Conservation (phyloP, 1,284 basidiomycete species). For the Trametes pubescens region DNA sequence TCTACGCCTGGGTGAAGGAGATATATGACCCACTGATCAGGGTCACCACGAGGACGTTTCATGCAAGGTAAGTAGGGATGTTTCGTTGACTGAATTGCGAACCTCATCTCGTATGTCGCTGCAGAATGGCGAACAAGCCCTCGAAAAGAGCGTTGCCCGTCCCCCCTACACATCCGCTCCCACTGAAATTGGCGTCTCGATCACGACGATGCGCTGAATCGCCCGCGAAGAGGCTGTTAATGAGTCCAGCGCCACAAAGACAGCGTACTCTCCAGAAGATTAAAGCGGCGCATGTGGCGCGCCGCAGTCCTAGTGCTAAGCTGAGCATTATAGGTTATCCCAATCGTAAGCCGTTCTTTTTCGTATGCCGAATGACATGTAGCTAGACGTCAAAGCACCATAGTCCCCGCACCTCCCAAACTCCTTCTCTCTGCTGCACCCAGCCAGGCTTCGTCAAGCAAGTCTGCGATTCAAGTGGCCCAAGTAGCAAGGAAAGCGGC, state of each 20-base stretch:
- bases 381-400: background rate
- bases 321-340: slow-evolving; percentile 13
- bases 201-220: background rate
- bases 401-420: slow-evolving; percentile 18
- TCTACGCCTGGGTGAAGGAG: slow-evolving; percentile 39
- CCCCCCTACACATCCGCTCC: background rate
- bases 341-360: slow-evolving; percentile 19
- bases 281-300: slow-evolving; percentile 13
- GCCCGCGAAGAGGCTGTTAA: background rate
- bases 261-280: slow-evolving; percentile 17
- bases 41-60: slow-evolving; percentile 30
- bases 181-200: background rate
- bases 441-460: slow-evolving; percentile 11
- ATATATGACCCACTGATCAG: slow-evolving; percentile 39
- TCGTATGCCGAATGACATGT: background rate
- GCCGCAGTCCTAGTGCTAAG: slow-evolving; percentile 19
- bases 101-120: background rate
- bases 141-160: too few relatives aligned
- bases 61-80: slow-evolving; percentile 27
- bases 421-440: background rate
- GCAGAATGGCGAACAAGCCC: background rate
- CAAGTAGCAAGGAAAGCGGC: slow-evolving; percentile 18
- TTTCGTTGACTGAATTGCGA: background rate
- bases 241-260: slow-evolving; percentile 16
- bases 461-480: background rate